Evolutionary conservation across 768 basidiomycete genomes (phyloP), one percentile per base, ranked within the genome.

Genomic region (Trametopsis cervina): DNA sequence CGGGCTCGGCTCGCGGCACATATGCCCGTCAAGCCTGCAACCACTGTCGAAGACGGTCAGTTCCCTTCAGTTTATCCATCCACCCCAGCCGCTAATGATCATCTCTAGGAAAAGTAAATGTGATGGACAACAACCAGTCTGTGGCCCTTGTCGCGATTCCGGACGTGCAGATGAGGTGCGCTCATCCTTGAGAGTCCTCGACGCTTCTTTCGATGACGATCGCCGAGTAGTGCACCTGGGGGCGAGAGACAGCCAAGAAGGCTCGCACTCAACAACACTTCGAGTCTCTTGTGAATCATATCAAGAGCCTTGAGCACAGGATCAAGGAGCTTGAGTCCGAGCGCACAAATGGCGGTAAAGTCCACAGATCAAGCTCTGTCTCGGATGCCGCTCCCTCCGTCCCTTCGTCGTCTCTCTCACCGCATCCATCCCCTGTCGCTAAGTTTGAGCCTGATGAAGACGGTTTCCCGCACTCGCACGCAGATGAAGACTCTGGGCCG

Each of bases 1-100:
- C 54, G 21, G 54, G 54, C 37, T 56, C 57, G 38, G 54, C 57
- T 1, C 58, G 64, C 25, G 63, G 64, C 20, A 64, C 55, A 26
- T 65, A 65, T 42, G 59, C 61, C 27, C 60, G 60, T 21, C 64
- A 62, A 40, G 64, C 64, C n/a, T 65, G 64, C 53, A 63, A 61
- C 52, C 61, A 64, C 38, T 65, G 64, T 44, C 54, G 63, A 39
- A 53, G 57, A 42, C 50, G 63, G 63, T 63, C 15, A 23, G 55
- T 43, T 20, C 38, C 13, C 18, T 45, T 21, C 41, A 37, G 7
- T 36, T 27, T 25, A 1, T 41, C 35, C 21, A 33, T 36, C 13
- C 23, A 2, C 46, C 26, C 37, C 40, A 33, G 11, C 26, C 20
- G 22, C 23, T 23, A 40, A 27, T 41, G 24, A 38, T 38, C n/a